Evolutionary conservation across 176 grass and related monocot species (phyloP), one percentile per base, ranked within the genome.

Genomic region (Urochloa ruziziensis): DNA sequence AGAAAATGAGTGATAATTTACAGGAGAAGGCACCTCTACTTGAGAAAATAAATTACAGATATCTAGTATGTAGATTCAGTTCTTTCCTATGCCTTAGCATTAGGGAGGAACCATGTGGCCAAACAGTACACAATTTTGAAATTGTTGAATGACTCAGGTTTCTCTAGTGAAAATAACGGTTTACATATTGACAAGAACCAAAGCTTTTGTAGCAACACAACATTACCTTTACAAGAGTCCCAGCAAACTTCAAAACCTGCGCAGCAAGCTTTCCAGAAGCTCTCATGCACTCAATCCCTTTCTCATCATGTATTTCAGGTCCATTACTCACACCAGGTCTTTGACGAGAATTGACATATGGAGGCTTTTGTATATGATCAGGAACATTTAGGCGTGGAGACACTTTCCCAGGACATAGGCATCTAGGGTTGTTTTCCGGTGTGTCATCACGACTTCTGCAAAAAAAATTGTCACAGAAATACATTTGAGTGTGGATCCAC

Each of bases 241-340:
- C 89, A 9, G 93, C 87, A 90, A 90, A 92, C 73, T 95, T 88
- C 80, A 98, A 91, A 77, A 98, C 93, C 91, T 98, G 91, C 18
- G 96, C 93, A 35, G 91, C 93, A 82, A 98, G 89, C 83, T 79
- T 92, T 88, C 96, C 93, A 75, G 93, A 93, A 37, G 96, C 93
- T 71, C 87, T 88, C 93, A 98, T 95, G 89, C 89, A 83, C 77
- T 95, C 89, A n/a, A 94, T 95, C 76, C 96, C 93, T 63, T 58
- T 95, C 74, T 92, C 87, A 42, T 95, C 89, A 74, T 98, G 93
- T 79, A 98, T 88, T 84, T 98, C 93, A 62, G 91, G 84, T 77
- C 83, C 91, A 69, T 61, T 82, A 54, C 56, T 81, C 73, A 95
- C 80, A 88, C 86, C 69, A 48, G 93, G 91, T 63, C 69, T 84